Evolutionary conservation across 2,329 filamentous ascomycete species (phyloP).

Genomic region (Fusarium penzigii): DNA sequence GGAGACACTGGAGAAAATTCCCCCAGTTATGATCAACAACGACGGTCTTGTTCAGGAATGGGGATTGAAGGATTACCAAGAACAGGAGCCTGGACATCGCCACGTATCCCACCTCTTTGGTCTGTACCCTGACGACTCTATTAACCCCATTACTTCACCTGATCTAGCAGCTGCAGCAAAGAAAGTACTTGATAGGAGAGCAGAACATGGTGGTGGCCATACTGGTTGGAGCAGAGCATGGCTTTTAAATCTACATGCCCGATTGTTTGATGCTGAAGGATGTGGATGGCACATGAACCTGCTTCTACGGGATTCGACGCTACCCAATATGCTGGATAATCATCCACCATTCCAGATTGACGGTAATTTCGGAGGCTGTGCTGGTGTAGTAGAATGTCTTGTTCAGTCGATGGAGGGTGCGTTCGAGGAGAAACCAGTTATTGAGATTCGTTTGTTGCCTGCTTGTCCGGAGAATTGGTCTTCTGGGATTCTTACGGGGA

Average conservation of each 20-base stretch:
- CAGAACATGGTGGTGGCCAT: conserved; percentile 42
- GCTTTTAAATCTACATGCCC: conserved; percentile 50
- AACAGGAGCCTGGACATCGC: conserved; percentile 49
- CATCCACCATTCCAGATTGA: conserved; percentile 34
- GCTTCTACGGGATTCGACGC: conserved; percentile 13
- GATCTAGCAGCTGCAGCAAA: conserved; percentile 30
- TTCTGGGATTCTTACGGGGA: background rate
- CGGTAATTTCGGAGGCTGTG: conserved; percentile 30
- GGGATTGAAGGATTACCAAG: conserved; percentile 37
- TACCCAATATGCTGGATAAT: conserved; percentile 21
- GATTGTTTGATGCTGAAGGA: conserved; percentile 32
- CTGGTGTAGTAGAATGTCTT: conserved; percentile 23
- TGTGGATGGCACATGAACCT: conserved; percentile 19
- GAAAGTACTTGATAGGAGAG: conserved; percentile 31
- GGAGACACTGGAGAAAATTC: conserved; percentile 3
- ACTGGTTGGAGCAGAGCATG: conserved; percentile 55
- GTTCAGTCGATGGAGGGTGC: conserved; percentile 16
- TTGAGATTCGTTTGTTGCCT: conserved; percentile 17
- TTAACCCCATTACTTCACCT: conserved; percentile 16
- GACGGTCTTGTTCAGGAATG: conserved; percentile 41
- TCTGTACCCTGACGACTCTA: conserved; percentile 43
- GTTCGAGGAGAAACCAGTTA: background rate
- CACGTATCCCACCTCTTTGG: conserved; percentile 53
- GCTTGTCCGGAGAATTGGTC: conserved; percentile 18
- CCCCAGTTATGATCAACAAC: conserved; percentile 14